Evolutionary conservation across 1,284 basidiomycete genomes (phyloP).

Genomic region (Coniferiporia weirii): DNA sequence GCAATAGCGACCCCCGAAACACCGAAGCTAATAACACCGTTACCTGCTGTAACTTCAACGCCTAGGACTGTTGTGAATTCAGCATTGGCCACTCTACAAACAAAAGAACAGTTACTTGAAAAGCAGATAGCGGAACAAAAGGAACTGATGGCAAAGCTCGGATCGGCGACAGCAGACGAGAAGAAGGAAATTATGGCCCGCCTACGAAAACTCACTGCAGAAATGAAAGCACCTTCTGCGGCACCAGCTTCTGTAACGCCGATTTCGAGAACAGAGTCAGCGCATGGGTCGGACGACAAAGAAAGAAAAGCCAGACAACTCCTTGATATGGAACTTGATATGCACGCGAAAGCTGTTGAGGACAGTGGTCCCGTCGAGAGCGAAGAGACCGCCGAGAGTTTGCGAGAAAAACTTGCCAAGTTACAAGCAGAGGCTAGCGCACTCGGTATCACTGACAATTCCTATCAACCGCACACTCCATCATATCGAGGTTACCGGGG

Average conservation of each 20-base stretch:
- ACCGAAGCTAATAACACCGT: conserved; percentile 27
- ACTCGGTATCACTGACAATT: conserved; percentile 61
- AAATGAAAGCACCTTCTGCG: conserved; percentile 53
- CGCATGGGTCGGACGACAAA: conserved; percentile 34
- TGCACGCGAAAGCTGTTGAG: conserved; percentile 35
- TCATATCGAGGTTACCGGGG: conserved; percentile 63
- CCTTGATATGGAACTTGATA: conserved; percentile 72
- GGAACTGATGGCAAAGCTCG: conserved; percentile 70
- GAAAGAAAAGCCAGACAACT: conserved; percentile 56
- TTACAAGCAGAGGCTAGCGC: conserved; percentile 83
- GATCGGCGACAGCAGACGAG: conserved; percentile 60
- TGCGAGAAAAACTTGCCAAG: conserved; percentile 75
- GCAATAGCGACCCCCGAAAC: conserved; percentile 23
- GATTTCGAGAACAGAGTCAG: conserved; percentile 24
- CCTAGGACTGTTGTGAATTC: conserved; percentile 29
- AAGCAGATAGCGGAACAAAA: conserved; percentile 90
- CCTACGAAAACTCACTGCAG: conserved; percentile 74
- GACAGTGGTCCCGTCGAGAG: conserved; percentile 20
- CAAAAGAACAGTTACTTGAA: conserved; percentile 74
- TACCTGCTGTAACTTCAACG: conserved; percentile 20
- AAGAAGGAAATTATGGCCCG: conserved; percentile 79
- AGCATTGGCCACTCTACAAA: conserved; percentile 49
- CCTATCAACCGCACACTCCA: conserved; percentile 30
- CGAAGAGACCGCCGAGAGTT: conserved; percentile 62
- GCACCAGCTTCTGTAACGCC: conserved; percentile 29